These are phyloP conservation scores for Backusella parvicylindrica DNA, from an alignment of 192 early-diverging fungal species.

Conservation along the genomic window DNA sequence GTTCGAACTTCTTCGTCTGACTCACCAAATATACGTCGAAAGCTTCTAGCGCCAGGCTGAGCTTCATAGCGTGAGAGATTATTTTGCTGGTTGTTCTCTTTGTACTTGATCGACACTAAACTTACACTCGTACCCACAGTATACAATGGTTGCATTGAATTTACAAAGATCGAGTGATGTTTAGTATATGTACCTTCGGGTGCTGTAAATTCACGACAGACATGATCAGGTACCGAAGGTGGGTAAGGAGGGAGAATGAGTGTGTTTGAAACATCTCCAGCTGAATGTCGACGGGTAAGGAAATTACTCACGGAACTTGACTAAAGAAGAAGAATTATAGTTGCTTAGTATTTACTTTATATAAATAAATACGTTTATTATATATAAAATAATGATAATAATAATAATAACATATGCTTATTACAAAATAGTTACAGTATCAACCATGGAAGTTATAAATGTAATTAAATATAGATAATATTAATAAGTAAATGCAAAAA, in stretches of 20 bases:
- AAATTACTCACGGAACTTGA: constrained; percentile 2
- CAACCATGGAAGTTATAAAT: constrained; percentile 3
- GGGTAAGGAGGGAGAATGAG: constrained; percentile 23
- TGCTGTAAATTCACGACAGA: constrained; percentile 45
- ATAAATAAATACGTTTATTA: neutral
- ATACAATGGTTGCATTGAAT: constrained; percentile 41
- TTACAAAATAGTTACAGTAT: neutral
- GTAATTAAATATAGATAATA: neutral
- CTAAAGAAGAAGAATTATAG: neutral
- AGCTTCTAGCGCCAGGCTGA: constrained; percentile 24
- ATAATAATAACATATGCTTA: neutral
- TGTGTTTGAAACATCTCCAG: neutral
- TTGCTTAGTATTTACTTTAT: neutral
- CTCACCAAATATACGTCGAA: constrained; percentile 24
- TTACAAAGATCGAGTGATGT: constrained; percentile 43
- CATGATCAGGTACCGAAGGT: constrained; percentile 34
- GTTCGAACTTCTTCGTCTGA: constrained; percentile 14
- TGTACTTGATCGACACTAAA: constrained; percentile 55
- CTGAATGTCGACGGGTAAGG: constrained; percentile 19
- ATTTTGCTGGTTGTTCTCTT: constrained; percentile 35
- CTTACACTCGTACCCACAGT: constrained; percentile 48
- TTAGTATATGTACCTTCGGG: constrained; percentile 52
- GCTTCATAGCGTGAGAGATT: constrained; percentile 22
- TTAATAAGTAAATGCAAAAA: neutral
- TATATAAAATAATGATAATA: neutral